phyloP scores from a whole-genome alignment of 371 early-diverging fungal genomes.

The Mucor velutinosus region DNA sequence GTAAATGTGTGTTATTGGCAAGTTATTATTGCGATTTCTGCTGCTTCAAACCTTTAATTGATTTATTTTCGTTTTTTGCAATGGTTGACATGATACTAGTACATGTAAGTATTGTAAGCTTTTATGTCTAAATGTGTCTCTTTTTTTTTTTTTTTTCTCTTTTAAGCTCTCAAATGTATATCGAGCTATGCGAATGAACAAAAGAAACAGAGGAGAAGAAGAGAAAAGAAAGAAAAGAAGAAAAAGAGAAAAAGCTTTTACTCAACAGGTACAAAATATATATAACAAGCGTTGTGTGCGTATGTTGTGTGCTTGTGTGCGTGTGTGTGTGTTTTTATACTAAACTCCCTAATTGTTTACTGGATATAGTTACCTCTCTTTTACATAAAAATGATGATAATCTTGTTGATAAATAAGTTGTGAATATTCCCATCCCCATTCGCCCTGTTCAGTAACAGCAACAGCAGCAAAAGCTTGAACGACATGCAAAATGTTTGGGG shows the following conservation, averaged over 20 bases:
- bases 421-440: slow-evolving; percentile 4
- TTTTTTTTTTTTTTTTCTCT: neutral
- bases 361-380: slow-evolving; percentile 8
- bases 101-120: neutral
- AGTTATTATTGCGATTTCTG: neutral
- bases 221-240: neutral
- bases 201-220: neutral
- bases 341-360: slow-evolving; percentile 17
- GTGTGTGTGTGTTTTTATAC: slow-evolving; percentile 15
- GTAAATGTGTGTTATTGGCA: neutral
- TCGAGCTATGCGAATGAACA: neutral
- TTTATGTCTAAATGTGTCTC: neutral
- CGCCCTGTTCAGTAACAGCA: neutral
- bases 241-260: neutral
- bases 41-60: slow-evolving; percentile 12
- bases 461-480: neutral
- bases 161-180: neutral
- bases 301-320: slow-evolving; percentile 8
- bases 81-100: neutral
- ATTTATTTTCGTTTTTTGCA: neutral
- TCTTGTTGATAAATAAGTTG: neutral
- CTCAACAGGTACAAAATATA: slow-evolving; percentile 2
- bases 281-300: neutral
- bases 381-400: neutral
- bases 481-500: neutral